Conservation (phyloP, 139 green algal species). For the Tetradesmus lagerheimii region DNA sequence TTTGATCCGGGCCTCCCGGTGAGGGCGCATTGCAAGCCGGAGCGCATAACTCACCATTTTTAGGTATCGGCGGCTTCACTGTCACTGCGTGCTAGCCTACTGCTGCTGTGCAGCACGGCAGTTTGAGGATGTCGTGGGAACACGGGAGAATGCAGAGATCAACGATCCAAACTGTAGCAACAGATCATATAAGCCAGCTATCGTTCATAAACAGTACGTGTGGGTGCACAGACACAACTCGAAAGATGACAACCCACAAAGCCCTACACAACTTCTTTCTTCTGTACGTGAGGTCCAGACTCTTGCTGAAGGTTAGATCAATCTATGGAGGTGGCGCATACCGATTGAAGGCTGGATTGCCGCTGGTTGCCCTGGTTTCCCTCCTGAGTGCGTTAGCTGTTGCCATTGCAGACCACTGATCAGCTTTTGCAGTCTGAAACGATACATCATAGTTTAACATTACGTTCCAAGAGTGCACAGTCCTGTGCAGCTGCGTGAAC, state of each 20-base stretch:
- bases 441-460: no score
- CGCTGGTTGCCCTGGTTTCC: background rate
- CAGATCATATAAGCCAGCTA: background rate
- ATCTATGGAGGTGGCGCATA: background rate
- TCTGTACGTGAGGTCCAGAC: background rate
- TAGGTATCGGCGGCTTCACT: background rate
- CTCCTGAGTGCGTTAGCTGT: background rate
- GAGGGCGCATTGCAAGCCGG: background rate
- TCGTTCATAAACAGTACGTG: background rate
- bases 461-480: background rate
- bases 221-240: background rate
- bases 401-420: background rate
- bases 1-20: background rate
- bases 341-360: background rate
- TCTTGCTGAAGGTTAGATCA: background rate
- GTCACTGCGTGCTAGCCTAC: background rate
- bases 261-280: background rate
- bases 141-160: background rate
- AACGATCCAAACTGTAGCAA: background rate
- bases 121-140: background rate
- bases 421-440: background rate
- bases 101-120: background rate
- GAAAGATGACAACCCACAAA: background rate
- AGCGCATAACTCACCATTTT: background rate
- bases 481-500: background rate